phyloP scores from a whole-genome alignment of 306 rosid species.

The Cicer cuneatum region DNA sequence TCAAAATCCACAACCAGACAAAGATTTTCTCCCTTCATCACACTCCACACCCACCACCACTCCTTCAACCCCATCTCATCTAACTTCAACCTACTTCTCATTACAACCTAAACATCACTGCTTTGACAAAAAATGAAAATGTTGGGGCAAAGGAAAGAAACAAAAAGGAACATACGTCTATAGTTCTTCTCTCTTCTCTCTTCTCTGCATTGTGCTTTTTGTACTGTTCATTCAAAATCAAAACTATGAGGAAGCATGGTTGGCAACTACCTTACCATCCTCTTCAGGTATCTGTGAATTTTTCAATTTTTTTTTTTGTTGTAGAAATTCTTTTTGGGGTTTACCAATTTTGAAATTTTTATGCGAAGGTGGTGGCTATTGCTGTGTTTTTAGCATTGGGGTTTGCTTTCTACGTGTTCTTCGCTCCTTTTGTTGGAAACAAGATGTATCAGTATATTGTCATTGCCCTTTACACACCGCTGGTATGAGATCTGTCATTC shows the following conservation, averaged over 20 bases:
- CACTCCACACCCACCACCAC: slow-evolving; percentile 21
- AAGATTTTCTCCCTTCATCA: slow-evolving; percentile 11
- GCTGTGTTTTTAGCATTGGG: slow-evolving; percentile 95
- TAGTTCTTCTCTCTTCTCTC: slow-evolving; percentile 33
- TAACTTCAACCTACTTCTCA: slow-evolving; percentile 7
- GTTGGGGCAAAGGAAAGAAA: background rate
- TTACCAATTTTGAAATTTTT: slow-evolving; percentile 11
- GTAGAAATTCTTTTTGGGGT: background rate
- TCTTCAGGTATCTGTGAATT: slow-evolving; percentile 68
- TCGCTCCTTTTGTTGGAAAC: slow-evolving; percentile 93
- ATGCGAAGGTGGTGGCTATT: slow-evolving; percentile 86
- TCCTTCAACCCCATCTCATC: background rate
- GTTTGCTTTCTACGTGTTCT: slow-evolving; percentile 94
- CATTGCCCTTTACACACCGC: slow-evolving; percentile 90
- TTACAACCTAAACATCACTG: background rate
- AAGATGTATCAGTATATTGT: slow-evolving; percentile 77
- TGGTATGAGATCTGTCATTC: slow-evolving; percentile 79
- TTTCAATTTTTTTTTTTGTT: slow-evolving; percentile 12
- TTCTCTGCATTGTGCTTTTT: slow-evolving; percentile 19
- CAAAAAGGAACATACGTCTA: slow-evolving; percentile 24
- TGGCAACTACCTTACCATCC: slow-evolving; percentile 99
- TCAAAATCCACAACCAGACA: slow-evolving; percentile 12
- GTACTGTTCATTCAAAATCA: slow-evolving; percentile 28
- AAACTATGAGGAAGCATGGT: slow-evolving; percentile 85
- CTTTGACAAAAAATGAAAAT: background rate